Percentiles rank a stretch among this genome's conserved stretches.
Evolutionary conservation across 129 eudicot genomes (phyloP).

Genomic region (Flaveria ramosissima): DNA sequence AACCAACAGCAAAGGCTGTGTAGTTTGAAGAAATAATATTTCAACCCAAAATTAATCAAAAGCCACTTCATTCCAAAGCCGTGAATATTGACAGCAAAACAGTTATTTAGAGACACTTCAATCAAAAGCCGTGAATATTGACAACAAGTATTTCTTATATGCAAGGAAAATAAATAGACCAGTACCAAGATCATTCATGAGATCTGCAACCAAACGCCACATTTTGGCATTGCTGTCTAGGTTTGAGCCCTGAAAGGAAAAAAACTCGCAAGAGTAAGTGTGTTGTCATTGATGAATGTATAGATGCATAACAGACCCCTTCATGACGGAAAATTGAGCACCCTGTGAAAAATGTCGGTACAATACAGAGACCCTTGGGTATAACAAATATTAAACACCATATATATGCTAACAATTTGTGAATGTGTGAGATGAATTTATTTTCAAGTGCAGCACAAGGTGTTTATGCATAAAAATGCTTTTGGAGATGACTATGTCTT

Average conservation of each 20-base stretch:
- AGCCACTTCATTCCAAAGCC: no score
- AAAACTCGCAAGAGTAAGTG: conserved; percentile 17
- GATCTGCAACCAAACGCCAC: conserved; percentile 99
- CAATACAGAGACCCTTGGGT: conserved; percentile 17
- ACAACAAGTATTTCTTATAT: background rate
- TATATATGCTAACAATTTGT: conserved; percentile 7
- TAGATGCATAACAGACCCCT: conserved; percentile 6
- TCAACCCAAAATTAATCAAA: background rate
- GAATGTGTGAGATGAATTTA: background rate
- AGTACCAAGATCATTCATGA: conserved; percentile 99
- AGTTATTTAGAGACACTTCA: conserved; percentile 9
- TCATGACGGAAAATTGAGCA: background rate
- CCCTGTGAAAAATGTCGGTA: conserved; percentile 10
- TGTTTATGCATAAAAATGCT: conserved; percentile 13
- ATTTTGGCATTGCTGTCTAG: conserved; percentile 95
- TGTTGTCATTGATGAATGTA: conserved; percentile 6
- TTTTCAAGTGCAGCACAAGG: background rate
- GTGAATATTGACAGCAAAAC: background rate
- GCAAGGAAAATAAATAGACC: conserved; percentile 10
- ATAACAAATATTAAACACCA: conserved; percentile 3
- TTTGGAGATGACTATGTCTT: background rate
- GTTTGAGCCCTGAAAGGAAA: conserved; percentile 78
- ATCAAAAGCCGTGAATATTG: background rate
- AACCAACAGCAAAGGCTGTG: conserved; percentile 7
- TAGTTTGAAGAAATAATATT: background rate